A percentile compares a stretch with the other conserved stretches of the same genome.
phyloP scores from a whole-genome alignment of 2,329 filamentous ascomycete genomes.

The Pseudocercospora macadamiae region DNA sequence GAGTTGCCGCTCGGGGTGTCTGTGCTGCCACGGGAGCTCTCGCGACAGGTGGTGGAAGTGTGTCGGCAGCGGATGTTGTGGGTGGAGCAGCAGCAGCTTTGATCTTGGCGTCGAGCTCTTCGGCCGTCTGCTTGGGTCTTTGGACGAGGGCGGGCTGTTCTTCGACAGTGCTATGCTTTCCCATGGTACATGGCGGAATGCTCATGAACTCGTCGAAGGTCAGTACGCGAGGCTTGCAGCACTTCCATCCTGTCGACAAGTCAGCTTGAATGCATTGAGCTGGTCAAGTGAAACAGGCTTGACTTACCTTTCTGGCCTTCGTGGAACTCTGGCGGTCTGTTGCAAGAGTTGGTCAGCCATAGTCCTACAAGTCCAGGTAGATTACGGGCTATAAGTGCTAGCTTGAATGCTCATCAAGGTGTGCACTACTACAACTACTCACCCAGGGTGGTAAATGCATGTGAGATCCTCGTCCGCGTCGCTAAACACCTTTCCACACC shows the following conservation, averaged over 20 bases:
- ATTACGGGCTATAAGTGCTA: background rate
- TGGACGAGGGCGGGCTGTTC: constrained; percentile 55
- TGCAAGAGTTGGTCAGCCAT: constrained; percentile 16
- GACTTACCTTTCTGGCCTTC: constrained; percentile 93
- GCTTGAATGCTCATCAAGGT: constrained; percentile 19
- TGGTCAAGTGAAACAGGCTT: constrained; percentile 7
- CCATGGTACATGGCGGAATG: constrained; percentile 89
- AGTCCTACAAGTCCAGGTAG: constrained; percentile 1
- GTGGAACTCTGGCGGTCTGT: constrained; percentile 75
- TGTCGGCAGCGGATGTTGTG: constrained; percentile 27
- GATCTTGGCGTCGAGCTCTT: constrained; percentile 39
- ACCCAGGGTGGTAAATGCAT: constrained; percentile 77
- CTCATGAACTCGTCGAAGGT: constrained; percentile 97
- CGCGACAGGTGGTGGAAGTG: constrained; percentile 32
- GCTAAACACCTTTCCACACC: constrained; percentile 86
- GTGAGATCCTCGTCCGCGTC: constrained; percentile 70
- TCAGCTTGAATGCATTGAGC: constrained; percentile 2
- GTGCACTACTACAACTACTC: constrained; percentile 7
- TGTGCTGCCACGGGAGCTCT: constrained; percentile 32
- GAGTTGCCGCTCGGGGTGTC: constrained; percentile 44
- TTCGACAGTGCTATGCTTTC: constrained; percentile 89
- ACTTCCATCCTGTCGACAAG: constrained; percentile 80
- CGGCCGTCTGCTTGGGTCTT: constrained; percentile 31
- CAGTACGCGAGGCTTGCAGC: constrained; percentile 94
- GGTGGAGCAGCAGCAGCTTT: constrained; percentile 17